Percentiles rank a stretch among this genome's conserved stretches.
Conservation (phyloP, 73 alveolate species). For the Breviolum minutum region DNA sequence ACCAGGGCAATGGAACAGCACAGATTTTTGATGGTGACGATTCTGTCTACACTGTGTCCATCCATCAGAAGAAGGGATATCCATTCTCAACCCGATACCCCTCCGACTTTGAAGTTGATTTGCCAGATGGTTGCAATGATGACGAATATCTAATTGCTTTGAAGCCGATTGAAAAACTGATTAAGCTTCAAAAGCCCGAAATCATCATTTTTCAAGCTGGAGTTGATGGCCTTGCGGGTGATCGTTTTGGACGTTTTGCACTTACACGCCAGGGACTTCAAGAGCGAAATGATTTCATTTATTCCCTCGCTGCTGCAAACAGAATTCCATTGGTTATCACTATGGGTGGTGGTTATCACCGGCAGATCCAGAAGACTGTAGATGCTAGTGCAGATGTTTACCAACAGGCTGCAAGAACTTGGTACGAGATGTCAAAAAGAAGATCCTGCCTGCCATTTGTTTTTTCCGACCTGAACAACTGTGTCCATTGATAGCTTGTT, state of each 20-base stretch:
- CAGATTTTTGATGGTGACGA: conserved; percentile 31
- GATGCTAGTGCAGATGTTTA: conserved; percentile 73
- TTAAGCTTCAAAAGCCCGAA: conserved; percentile 8
- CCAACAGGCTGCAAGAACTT: conserved; percentile 36
- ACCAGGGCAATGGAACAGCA: conserved; percentile 95
- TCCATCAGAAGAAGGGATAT: conserved; percentile 73
- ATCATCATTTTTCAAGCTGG: conserved; percentile 32
- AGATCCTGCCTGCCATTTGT: not conserved
- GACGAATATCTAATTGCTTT: conserved; percentile 23
- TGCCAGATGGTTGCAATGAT: conserved; percentile 84
- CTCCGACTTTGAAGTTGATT: conserved; percentile 62
- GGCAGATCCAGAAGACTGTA: conserved; percentile 47
- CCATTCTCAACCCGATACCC: conserved; percentile 89
- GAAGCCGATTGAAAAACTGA: not conserved
- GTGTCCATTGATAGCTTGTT: too few species aligned
- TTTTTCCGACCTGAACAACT: not conserved
- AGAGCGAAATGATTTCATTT: conserved; percentile 48
- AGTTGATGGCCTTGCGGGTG: conserved; percentile 81
- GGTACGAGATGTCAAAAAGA: conserved; percentile 8
- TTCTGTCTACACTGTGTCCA: conserved; percentile 63
- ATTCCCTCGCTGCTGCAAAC: conserved; percentile 29
- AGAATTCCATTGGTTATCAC: conserved; percentile 40
- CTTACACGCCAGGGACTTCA: conserved; percentile 56
- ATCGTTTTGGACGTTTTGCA: conserved; percentile 78
- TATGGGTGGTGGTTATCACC: conserved; percentile 95